Evolutionary conservation across 495 filamentous ascomycete genomes (phyloP), one percentile per base, ranked within the genome.

Genomic region (Penicillium odoratum): DNA sequence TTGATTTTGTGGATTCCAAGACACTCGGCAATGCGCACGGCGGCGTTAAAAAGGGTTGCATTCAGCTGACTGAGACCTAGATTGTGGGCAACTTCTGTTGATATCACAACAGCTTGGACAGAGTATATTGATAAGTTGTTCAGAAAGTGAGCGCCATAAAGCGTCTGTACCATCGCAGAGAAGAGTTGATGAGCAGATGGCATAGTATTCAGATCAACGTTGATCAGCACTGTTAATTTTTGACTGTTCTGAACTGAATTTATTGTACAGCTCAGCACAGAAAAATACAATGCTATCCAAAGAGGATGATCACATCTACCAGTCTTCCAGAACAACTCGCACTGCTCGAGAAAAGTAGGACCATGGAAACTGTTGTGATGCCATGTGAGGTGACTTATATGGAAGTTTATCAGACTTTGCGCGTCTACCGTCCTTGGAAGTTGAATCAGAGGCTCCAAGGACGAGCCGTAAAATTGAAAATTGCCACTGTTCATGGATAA

Each of bases 61-160:
- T 78, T 75, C 11, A 72, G 57, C 44, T 77, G 71, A n/a, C 72
- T 75, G 30, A 72, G 72, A 15, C 78, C 78, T 3, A 81, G 66
- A 31, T 76, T 74, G 53, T 81, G 77, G 7, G 78, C 77, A 25
- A 74, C 71, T 13, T 76, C 73, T 3, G 76, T 78, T 18, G 73
- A 69, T 9, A 72, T 78, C 4, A 74, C 65, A 50, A 81, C 76
- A 16, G 77, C 72, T 57, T 81, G 74, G 1, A 79, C 68, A 0
- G 74, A 69, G 48, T 74, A 74, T 5, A 75, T 57, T 0, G 66
- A 80, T 28, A 76, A 64, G 33, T 71, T 69, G 54, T 63, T 59
- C 9, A 71, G 55, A 25, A 71, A 71, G 30, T 71, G 58, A 11
- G 58, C 63, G 49, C 51, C 57, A 28, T 71, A 69, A 15, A 71